Percentiles rank a stretch among this genome's conserved stretches.
Conservation (phyloP, 441 rosid genomes). For the Adansonia madagascariensis region DNA sequence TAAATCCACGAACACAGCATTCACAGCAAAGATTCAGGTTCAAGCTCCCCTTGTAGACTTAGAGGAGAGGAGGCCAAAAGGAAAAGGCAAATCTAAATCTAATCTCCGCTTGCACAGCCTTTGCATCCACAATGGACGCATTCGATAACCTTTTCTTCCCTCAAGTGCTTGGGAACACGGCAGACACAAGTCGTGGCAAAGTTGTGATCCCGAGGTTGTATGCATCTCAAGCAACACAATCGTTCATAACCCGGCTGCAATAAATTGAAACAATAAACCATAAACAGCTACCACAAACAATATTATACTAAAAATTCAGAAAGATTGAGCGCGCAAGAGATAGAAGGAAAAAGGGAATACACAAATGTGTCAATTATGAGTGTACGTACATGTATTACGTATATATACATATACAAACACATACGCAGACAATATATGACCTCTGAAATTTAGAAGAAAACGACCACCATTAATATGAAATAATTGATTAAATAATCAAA, state of each 20-base stretch:
- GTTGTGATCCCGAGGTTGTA: conserved; percentile 65
- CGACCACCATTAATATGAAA: background rate
- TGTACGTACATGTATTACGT: too few relatives aligned
- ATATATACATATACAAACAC: background rate
- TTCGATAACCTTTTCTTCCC: conserved; percentile 71
- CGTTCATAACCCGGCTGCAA: conserved; percentile 64
- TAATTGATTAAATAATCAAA: background rate
- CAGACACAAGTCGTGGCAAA: conserved; percentile 61
- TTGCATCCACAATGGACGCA: conserved; percentile 62
- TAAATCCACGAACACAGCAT: background rate
- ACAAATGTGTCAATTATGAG: background rate
- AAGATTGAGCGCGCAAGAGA: background rate
- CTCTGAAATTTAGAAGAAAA: background rate
- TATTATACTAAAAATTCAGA: background rate
- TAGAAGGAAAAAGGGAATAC: background rate
- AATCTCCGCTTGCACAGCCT: conserved; percentile 69
- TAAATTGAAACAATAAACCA: background rate
- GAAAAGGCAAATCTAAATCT: background rate
- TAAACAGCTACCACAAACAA: background rate
- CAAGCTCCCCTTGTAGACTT: background rate
- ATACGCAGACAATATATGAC: background rate
- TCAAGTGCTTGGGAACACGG: conserved; percentile 58
- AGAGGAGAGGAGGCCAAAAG: background rate
- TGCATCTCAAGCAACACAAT: conserved; percentile 64
- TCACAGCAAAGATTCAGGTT: background rate